Base-by-base conservation (phyloP, 2,329 filamentous ascomycete genomes). In the Monosporascus sp. region DNA sequence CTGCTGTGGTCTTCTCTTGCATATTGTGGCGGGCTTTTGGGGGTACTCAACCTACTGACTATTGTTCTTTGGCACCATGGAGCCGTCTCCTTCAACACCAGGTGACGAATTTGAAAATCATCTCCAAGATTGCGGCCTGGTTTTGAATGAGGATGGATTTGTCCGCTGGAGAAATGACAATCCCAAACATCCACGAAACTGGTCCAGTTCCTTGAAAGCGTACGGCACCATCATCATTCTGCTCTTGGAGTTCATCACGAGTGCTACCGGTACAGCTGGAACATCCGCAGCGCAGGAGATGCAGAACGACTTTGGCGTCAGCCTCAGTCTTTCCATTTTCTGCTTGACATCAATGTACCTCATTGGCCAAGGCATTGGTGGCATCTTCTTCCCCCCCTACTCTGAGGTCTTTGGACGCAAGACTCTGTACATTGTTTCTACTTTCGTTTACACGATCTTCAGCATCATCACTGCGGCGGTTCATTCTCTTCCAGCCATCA, bases 401-500 rank as follows among this genome's bases (percentile, higher is more conserved):
- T 46, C 44, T 19, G 44, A 46, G 26, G 44, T 46, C n/a, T 46
- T 46, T 46, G 44, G 44, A 17, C 44, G 44, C 44, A 46, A 46
- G 44, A 46, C 44, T 17, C 22, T 46, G n/a, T 46, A 46, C 22
- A 46, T 46, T 24, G 16, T 16, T 19, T 46, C 44, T 19, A 46
- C 44, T 17, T 24, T n/a, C 44, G 44, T 24, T 17, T 46, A 46
- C 22, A 24, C 22, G 19, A 24, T 46, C 17, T 46, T 46, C 44
- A 22, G 19, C 44, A 24, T 46, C 44, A 46, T 46, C 44, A 24
- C 44, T n/a, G 17, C 40, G n/a, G 17, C 40, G 40, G 40, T 43
- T 22, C 14, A 43, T 34, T 34, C 20, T 31, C 26, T 17, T 27
- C 24, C 20, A 19, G 11, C 14, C 24, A 31, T n/a, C 17, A 8